phyloP scores from a whole-genome alignment of 106 monocot genomes.

The Posidonia australis region DNA sequence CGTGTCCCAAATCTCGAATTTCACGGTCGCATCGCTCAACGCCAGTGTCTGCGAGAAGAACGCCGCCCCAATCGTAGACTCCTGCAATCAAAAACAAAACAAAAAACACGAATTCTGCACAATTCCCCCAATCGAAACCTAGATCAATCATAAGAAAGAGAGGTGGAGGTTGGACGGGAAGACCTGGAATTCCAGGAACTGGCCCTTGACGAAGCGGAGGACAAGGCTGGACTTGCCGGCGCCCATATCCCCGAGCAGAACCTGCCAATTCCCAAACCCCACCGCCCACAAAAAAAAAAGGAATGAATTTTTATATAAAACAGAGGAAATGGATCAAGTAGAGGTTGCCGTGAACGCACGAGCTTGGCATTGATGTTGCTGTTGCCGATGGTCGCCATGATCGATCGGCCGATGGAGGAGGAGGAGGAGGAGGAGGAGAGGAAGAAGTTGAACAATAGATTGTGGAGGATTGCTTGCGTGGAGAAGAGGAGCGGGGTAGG shows the following conservation, averaged over 20 bases:
- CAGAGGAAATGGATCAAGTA: neutral
- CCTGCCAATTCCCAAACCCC: conserved; percentile 29
- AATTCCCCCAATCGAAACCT: neutral
- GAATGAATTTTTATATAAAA: neutral
- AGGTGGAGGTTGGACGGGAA: no score
- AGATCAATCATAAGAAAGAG: neutral
- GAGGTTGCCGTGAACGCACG: conserved; percentile 12
- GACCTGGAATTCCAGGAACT: conserved; percentile 96
- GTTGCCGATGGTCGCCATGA: conserved; percentile 68
- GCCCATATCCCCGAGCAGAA: conserved; percentile 89
- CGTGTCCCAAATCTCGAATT: conserved; percentile 98
- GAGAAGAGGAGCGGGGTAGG: no score
- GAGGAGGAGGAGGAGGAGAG: neutral
- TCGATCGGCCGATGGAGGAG: neutral
- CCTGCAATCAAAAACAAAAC: conserved; percentile 25
- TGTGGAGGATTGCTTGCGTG: no score
- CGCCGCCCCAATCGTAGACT: conserved; percentile 95
- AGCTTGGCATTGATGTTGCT: conserved; percentile 75
- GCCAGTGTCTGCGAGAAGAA: conserved; percentile 97
- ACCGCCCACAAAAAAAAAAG: neutral
- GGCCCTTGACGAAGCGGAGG: conserved; percentile 92
- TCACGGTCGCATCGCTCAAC: conserved; percentile 79
- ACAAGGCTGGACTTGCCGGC: conserved; percentile 97
- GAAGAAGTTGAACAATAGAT: no score
- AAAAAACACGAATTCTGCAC: neutral